phyloP scores from a whole-genome alignment of 768 basidiomycete species.

The Phlebiopsis gigantea region DNA sequence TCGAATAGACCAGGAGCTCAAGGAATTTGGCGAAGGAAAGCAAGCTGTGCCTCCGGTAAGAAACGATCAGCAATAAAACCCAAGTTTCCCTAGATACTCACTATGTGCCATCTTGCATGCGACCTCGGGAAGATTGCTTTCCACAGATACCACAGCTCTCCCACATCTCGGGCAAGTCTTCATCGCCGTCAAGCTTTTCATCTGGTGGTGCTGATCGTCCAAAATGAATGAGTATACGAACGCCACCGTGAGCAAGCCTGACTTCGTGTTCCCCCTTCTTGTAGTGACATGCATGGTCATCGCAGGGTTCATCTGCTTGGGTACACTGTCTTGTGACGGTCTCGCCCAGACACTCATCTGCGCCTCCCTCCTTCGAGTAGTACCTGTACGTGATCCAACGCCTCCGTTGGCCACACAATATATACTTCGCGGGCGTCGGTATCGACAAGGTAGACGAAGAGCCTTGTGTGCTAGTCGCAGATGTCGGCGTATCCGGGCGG shows the following conservation, averaged over 20 bases:
- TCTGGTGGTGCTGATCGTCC: slow-evolving; percentile 6
- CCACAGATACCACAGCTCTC: slow-evolving; percentile 26
- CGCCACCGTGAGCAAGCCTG: slow-evolving; percentile 34
- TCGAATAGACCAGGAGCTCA: slow-evolving; percentile 25
- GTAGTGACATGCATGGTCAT: slow-evolving; percentile 29
- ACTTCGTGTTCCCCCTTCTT: slow-evolving; percentile 39
- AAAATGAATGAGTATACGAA: slow-evolving; percentile 25
- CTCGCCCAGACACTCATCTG: slow-evolving; percentile 38
- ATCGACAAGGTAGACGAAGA: slow-evolving; percentile 11
- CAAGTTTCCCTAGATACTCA: slow-evolving; percentile 10
- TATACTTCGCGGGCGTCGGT: slow-evolving; percentile 4
- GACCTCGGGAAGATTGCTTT: slow-evolving; percentile 17
- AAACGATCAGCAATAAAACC: neutral
- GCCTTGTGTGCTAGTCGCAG: slow-evolving; percentile 11
- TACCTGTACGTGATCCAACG: slow-evolving; percentile 42
- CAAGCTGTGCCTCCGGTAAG: slow-evolving; percentile 15
- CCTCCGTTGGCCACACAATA: slow-evolving; percentile 38
- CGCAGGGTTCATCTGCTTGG: slow-evolving; percentile 32
- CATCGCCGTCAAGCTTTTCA: slow-evolving; percentile 10
- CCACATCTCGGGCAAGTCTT: slow-evolving; percentile 22
- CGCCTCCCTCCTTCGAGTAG: slow-evolving; percentile 35
- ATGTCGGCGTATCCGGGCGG: slow-evolving; percentile 10
- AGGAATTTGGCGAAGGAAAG: slow-evolving; percentile 26
- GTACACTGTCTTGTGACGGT: slow-evolving; percentile 30
- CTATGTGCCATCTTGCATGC: slow-evolving; percentile 28